Evolutionary conservation across 2,329 filamentous ascomycete genomes (phyloP).

Genomic region (Trichophyton benhamiae): DNA sequence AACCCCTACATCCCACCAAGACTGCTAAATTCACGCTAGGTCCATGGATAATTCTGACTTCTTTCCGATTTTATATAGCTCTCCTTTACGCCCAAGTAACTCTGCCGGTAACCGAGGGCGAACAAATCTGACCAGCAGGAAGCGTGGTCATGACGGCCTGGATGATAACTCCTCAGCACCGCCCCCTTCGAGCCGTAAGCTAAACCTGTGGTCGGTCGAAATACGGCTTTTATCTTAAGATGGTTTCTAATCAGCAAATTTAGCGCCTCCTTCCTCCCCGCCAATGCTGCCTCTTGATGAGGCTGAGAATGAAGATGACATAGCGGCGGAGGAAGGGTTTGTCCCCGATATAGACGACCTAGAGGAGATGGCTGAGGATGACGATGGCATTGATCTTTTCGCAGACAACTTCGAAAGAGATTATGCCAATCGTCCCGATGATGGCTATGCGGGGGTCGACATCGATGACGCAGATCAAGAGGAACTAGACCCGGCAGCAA

Average conservation of each 20-base stretch:
- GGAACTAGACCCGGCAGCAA: conserved; percentile 44
- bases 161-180: conserved; percentile 48
- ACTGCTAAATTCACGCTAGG: neutral
- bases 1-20: neutral
- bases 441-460: conserved; percentile 45
- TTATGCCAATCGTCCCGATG: conserved; percentile 37
- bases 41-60: neutral
- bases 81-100: conserved; percentile 68
- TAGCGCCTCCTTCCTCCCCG: conserved; percentile 46
- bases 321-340: conserved; percentile 45
- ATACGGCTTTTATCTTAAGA: conserved; percentile 9
- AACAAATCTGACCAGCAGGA: conserved; percentile 41
- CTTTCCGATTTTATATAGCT: conserved; percentile 40
- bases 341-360: conserved; percentile 53
- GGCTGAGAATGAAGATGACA: conserved; percentile 33
- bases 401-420: conserved; percentile 55
- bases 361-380: conserved; percentile 57
- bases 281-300: conserved; percentile 43
- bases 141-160: conserved; percentile 51
- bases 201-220: neutral
- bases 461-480: conserved; percentile 56
- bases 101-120: conserved; percentile 70
- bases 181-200: conserved; percentile 53
- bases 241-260: neutral
- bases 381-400: conserved; percentile 58